Evolutionary conservation across 805 yeast genomes (phyloP), one percentile per base, ranked within the genome.

Genomic region (Lachancea nothofagi): DNA sequence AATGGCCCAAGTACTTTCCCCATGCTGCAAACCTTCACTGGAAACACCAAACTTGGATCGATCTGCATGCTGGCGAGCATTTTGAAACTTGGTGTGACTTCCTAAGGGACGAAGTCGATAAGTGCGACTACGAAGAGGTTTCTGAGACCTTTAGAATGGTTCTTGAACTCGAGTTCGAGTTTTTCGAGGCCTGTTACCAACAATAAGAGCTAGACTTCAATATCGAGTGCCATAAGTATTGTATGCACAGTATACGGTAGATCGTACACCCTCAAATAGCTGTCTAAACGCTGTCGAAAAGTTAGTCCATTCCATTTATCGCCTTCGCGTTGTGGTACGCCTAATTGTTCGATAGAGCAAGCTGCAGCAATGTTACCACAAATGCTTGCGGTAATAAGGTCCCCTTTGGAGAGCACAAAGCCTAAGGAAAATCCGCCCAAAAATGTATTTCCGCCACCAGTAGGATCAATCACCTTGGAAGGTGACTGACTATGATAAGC

Each of bases 361-460:
- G 95, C 90, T 42, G 96, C 85, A 0, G 83, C 87, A 3, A 89
- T 64, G 42, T 76, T 83, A 0, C 88, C 97, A 53, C 75, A 75
- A 0, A 80, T 63, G 5, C 80, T 77, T 0, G 81, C 83, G 7
- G 71, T 59, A 1, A 60, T 53, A 69, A 79, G 68, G 57, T 75
- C 66, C 26, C 67, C 61, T 22, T 61, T 29, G 46, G 76, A 62
- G 36, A 78, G 55, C 1, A 73, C 64, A 47, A 72, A 76, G 0
- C 79, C 93, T 2, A 80, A 64, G 7, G 80, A 74, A 40, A 87
- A 74, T 0, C 84, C 95, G 1, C 96, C 97, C 37, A 86, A 75
- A 55, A 83, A 88, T 0, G 95, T 72, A 54, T 89, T 94, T 0
- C 97, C 97, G 13, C 95, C 96, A 0, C 97, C 97, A 0, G 97